Evolutionary conservation across 1,284 basidiomycete genomes (phyloP), one percentile per base, ranked within the genome.

Genomic region (Cryptococcus deneoformans): DNA sequence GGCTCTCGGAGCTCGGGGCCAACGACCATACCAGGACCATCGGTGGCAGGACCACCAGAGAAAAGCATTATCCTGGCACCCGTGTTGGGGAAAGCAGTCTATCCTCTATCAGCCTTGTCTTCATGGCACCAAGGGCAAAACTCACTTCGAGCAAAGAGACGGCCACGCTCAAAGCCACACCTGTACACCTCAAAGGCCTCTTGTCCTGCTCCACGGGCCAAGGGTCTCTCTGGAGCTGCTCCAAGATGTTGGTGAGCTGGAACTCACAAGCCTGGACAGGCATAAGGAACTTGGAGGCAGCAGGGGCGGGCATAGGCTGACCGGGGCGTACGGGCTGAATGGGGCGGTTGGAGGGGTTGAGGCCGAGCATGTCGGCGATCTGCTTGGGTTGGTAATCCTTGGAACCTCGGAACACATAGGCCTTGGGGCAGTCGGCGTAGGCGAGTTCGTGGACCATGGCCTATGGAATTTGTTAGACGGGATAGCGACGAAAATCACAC

Each of bases 361-460:
- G 84, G 44, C 91, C 92, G 51, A 99, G 88, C 95, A 99, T 99
- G 70, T 98, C 95, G 78, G 94, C 91, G 68, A 99, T 97, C 69
- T 94, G 91, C 81, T 99, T 99, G 57, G 92, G 87, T 56, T 88
- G 81, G 77, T 99, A 99, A 72, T 99, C 96, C 79, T 99, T 99
- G n/a, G 90, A 90, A 53, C 96, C 96, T 40, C 95, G 88, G 86
- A 99, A 99, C 61, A 99, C 95, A 77, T 95, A 99, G 5, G 93
- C 94, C 79, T 99, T 99, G 79, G 87, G 92, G 81, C 94, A 99
- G 73, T 94, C 90, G 1, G 87, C 86, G 73, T 97, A 99, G 37
- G 94, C 93, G 51, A 99, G 88, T 80, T 99, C 96, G 78, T 99
- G 95, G 1, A 99, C 93, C 88, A 97, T 94, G 6, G 95, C 85